Base-by-base conservation (phyloP, 2,329 filamentous ascomycete species). In the Sordariomycetes sp. region DNA sequence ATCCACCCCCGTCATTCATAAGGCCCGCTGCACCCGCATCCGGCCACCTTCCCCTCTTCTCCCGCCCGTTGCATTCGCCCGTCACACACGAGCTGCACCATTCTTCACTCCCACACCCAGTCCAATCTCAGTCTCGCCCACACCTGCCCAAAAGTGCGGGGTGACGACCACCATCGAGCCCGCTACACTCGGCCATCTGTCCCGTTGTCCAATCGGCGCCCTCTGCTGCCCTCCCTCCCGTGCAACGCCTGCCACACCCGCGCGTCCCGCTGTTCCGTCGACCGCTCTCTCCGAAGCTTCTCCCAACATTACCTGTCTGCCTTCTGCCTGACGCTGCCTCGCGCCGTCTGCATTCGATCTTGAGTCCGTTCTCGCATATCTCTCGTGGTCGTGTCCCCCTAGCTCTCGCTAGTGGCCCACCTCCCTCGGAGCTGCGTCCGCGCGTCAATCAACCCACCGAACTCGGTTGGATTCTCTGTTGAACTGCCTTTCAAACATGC, bases 161-260 rank as follows among this genome's bases (percentile, higher is more conserved):
- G 58, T 61, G 56, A 58, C 59, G 62, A 57, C 61, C 62, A 20
- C 62, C 60, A 52, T 58, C 62, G 39, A 34, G 60, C 25, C 54
- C 54, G 56, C 58, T 57, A 39, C 56, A 52, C 45, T 50, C 45
- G 45, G 10, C 17, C 24, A 45, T 58, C 34, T 45, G 45, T 48
- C 60, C 36, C 51, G 60, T 54, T 62, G 59, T 62, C 64, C 66
- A 66, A 69, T 69, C 63, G 64, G 51, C 61, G 60, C 54, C 62
- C 62, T 59, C 60, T 57, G 58, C 64, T 66, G 61, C 67, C 66
- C 67, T 65, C 66, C 65, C 45, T 52, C 51, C 58, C 57, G 53
- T 17, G 17, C 51, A 13, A 28, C 51, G 15, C 25, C 25, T 3
- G 24, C 13, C 34, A 24, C 28, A 32, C 24, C 17, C n/a, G 6